phyloP scores from a whole-genome alignment of 768 basidiomycete genomes.

The Dioszegia aurantiaca region DNA sequence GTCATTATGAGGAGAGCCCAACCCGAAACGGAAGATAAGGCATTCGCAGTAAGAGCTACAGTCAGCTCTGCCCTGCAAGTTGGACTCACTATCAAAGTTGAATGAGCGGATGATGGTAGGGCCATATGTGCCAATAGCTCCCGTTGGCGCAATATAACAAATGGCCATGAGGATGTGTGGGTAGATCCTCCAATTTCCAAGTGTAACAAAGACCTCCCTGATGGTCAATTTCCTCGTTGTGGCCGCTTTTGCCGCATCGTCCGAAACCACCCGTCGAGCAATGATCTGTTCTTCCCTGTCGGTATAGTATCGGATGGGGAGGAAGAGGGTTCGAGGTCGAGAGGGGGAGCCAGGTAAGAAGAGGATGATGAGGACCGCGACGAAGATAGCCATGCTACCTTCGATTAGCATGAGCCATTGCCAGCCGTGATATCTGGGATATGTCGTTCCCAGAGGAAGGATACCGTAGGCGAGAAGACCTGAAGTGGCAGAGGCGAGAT shows the following conservation, averaged over 20 bases:
- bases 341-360: slow-evolving; percentile 40
- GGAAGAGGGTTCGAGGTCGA: slow-evolving; percentile 27
- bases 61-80: too few relatives aligned
- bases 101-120: slow-evolving; percentile 31
- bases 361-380: slow-evolving; percentile 30
- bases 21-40: slow-evolving; percentile 40
- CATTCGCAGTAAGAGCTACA: slow-evolving; percentile 38
- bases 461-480: slow-evolving; percentile 44
- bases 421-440: slow-evolving; percentile 26
- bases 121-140: slow-evolving; percentile 28
- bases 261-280: slow-evolving; percentile 28
- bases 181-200: slow-evolving; percentile 31
- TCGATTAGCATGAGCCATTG: slow-evolving; percentile 39
- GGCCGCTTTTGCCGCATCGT: slow-evolving; percentile 39
- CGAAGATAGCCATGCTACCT: slow-evolving; percentile 37
- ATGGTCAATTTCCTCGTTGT: slow-evolving; percentile 14
- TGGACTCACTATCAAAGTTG: slow-evolving; percentile 37
- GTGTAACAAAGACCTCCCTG: slow-evolving; percentile 22
- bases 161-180: slow-evolving; percentile 31
- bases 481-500: slow-evolving; percentile 30
- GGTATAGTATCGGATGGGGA: slow-evolving; percentile 33
- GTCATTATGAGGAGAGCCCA: slow-evolving; percentile 28
- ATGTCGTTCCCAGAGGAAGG: slow-evolving; percentile 27
- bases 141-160: slow-evolving; percentile 20
- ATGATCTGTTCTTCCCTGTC: slow-evolving; percentile 39